Conservation (phyloP, 2,329 filamentous ascomycete species). For the Trichophyton schoenleinii region DNA sequence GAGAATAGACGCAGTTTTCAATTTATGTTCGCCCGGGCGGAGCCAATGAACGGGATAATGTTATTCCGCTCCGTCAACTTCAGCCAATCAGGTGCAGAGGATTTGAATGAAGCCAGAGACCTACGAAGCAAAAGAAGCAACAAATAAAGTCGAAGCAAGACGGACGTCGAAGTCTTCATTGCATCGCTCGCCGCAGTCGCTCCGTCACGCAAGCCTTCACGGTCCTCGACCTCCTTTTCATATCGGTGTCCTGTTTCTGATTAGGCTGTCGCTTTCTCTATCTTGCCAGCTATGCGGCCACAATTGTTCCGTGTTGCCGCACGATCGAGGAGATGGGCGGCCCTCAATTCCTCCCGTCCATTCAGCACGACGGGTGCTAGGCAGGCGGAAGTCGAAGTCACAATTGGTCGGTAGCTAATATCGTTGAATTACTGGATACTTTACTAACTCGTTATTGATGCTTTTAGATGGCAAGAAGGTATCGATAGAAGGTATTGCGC, state of each 20-base stretch:
- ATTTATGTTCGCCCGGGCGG: conserved; percentile 4
- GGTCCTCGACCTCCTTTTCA: background rate
- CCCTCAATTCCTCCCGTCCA: conserved; percentile 53
- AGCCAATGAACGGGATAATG: conserved; percentile 15
- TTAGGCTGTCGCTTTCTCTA: conserved; percentile 12
- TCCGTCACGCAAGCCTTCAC: background rate
- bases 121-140: conserved; percentile 11
- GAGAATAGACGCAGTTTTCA: conserved; percentile 11
- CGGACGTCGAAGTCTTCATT: background rate
- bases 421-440: conserved; percentile 17
- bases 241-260: background rate
- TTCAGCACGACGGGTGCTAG: conserved; percentile 71
- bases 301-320: conserved; percentile 51
- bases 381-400: conserved; percentile 89
- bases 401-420: conserved; percentile 55
- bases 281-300: conserved; percentile 47
- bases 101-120: conserved; percentile 22
- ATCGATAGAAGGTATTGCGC: conserved; percentile 72
- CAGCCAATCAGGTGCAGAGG: conserved; percentile 27
- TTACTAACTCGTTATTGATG: conserved; percentile 22
- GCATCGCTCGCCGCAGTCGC: background rate
- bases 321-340: conserved; percentile 42
- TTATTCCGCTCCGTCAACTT: conserved; percentile 19
- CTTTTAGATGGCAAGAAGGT: conserved; percentile 86
- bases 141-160: conserved; percentile 1